Base-by-base conservation (phyloP, 2,329 filamentous ascomycete species). In the Trichoderma sp. region DNA sequence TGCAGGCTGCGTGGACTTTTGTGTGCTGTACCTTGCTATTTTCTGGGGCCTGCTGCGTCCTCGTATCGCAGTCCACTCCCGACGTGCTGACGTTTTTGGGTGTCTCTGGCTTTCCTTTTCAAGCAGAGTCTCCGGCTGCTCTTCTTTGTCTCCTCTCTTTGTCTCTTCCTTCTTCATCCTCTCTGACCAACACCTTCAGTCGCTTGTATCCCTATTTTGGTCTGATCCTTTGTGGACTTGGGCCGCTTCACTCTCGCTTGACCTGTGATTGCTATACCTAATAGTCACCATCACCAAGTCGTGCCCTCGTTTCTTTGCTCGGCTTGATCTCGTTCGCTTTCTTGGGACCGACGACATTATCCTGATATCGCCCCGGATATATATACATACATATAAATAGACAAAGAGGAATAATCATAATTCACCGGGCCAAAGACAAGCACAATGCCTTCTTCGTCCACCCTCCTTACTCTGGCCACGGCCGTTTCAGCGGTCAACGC, bases 401-500 rank as follows among this genome's bases (percentile, higher is more conserved):
- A 46, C n/a, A 61, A 21, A 34, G 28, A 51, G 28, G 6, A 37
- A 64, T n/a, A 51, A 64, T 34, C 37, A n/a, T 52, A 63, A 37
- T 52, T 7, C 14, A 28, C 7, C 28, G 5, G 14, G 51, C 5
- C 14, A 14, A 37, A 8, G 21, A n/a, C 24, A 68, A 18, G n/a
- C 70, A 75, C 63, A 28, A 80, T 80, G 79, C 78, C 75, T 71
- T 77, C 78, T 11, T 55, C 75, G 34, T 73, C 74, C 16, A 75
- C 64, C 54, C 72, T 83, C 5, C 72, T 81, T 59, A 73, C 77
- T 59, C 68, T 83, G 67, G 78, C 79, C 37, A 75, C 77, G 61
- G 77, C 77, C 70, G 70, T 79, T 32, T 76, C 79, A 24, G 73
- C 78, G 52, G 77, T 75, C 71, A 75, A 71, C 51, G 83, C 82